Evolutionary conservation across 805 yeast species (phyloP).

Genomic region (Suhomyces xylopsoci): DNA sequence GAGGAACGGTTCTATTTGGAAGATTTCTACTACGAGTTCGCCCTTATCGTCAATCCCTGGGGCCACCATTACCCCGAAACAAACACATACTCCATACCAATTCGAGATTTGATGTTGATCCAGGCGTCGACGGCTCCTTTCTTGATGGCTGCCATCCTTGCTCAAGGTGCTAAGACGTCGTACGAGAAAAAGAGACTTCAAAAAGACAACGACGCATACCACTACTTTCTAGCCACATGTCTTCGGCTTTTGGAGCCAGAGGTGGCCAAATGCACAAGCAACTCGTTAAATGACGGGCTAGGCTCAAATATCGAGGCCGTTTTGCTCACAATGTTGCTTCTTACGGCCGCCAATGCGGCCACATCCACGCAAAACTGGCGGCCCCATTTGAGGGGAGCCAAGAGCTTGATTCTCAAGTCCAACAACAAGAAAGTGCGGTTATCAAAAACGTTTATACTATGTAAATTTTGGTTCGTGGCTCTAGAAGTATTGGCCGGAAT

Average conservation of each 20-base stretch:
- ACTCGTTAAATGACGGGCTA: conserved; percentile 18
- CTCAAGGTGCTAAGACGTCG: conserved; percentile 63
- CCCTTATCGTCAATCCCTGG: conserved; percentile 34
- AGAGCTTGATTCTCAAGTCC: conserved; percentile 29
- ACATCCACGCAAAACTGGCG: conserved; percentile 56
- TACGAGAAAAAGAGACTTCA: conserved; percentile 39
- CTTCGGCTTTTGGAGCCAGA: conserved; percentile 52
- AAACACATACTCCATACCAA: conserved; percentile 41
- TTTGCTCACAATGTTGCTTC: conserved; percentile 57
- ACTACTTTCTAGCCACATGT: conserved; percentile 61
- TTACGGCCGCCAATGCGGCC: conserved; percentile 59
- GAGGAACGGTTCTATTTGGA: conserved; percentile 31
- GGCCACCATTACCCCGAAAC: conserved; percentile 25
- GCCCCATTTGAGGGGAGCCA: conserved; percentile 62
- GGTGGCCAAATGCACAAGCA: conserved; percentile 10
- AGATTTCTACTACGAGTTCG: conserved; percentile 35
- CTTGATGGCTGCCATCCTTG: conserved; percentile 60
- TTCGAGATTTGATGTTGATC: conserved; percentile 56
- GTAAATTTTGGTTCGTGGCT: conserved; percentile 53
- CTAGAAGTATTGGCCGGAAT: conserved; percentile 56
- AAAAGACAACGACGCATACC: conserved; percentile 61
- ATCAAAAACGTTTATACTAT: conserved; percentile 46
- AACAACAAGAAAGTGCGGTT: conserved; percentile 13
- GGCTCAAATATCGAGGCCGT: conserved; percentile 57
- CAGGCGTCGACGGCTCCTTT: conserved; percentile 59